Conservation (phyloP, 140 eudicot genomes). For the Cichorium intybus region DNA sequence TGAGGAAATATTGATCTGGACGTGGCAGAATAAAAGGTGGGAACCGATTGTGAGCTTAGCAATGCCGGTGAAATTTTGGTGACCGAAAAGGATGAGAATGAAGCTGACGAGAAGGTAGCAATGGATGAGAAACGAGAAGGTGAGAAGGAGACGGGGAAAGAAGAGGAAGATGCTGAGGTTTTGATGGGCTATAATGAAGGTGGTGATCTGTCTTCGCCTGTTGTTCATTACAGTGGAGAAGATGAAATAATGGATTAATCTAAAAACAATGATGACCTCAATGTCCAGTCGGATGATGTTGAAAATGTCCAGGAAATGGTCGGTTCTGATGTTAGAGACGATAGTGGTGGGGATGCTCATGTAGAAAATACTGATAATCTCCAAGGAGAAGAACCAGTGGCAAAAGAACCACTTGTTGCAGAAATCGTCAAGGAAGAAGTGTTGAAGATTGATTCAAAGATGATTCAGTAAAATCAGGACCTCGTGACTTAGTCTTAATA, state of each 20-base stretch:
- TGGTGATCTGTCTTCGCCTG: neutral
- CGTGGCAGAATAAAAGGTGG: conserved; percentile 4
- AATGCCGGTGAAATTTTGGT: conserved; percentile 3
- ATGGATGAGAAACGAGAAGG: neutral
- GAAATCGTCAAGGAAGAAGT: conserved; percentile 13
- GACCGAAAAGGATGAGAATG: conserved; percentile 17
- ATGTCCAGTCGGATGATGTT: conserved; percentile 11
- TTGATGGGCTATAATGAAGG: neutral
- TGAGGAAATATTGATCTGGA: conserved; percentile 9
- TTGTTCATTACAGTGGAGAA: neutral
- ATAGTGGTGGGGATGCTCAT: neutral
- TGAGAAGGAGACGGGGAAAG: conserved; percentile 1
- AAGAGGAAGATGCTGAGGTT: conserved; percentile 6
- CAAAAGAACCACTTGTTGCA: conserved; percentile 3
- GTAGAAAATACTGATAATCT: neutral
- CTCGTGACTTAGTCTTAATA: too few relatives aligned
- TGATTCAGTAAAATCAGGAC: too few relatives aligned
- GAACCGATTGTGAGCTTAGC: neutral
- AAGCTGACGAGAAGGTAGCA: conserved; percentile 10
- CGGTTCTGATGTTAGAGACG: conserved; percentile 5
- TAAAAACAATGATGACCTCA: neutral
- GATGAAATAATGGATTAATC: conserved; percentile 1
- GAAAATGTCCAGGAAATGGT: conserved; percentile 1
- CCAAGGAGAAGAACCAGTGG: conserved; percentile 1
- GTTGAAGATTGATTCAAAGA: too few relatives aligned